phyloP scores from a whole-genome alignment of 2,329 filamentous ascomycete species.

The Ophiostoma triangulosporum region DNA sequence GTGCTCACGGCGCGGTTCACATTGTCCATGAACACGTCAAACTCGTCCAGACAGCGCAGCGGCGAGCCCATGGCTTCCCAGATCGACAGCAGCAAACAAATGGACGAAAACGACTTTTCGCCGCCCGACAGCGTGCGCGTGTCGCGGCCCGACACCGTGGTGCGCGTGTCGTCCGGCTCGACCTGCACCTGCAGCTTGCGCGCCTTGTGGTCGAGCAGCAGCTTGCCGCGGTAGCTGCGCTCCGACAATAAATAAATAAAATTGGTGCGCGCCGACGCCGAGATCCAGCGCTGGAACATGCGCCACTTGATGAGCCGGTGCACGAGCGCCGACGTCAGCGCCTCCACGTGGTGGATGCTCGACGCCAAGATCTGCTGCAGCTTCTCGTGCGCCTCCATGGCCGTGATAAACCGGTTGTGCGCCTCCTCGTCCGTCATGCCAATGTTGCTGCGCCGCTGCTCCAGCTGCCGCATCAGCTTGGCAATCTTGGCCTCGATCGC shows the following conservation, averaged over 20 bases:
- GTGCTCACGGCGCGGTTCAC: conserved; percentile 90
- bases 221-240: conserved; percentile 71
- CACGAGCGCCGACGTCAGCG: conserved; percentile 45
- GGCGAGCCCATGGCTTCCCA: conserved; percentile 99
- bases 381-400: conserved; percentile 26
- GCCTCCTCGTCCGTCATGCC: conserved; percentile 56
- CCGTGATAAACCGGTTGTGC: conserved; percentile 30
- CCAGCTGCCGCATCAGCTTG: conserved; percentile 44
- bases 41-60: conserved; percentile 89
- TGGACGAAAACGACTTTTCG: conserved; percentile 95
- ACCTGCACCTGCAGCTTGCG: conserved; percentile 67
- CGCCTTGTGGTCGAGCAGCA: conserved; percentile 64
- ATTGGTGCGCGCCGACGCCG: conserved; percentile 68
- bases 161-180: conserved; percentile 55
- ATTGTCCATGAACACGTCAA: conserved; percentile 98
- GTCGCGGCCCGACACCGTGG: conserved; percentile 57
- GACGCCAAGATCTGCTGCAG: conserved; percentile 31
- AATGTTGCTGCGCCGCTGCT: conserved; percentile 38
- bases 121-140: conserved; percentile 90
- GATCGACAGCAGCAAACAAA: conserved; percentile 79
- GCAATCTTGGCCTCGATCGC: conserved; percentile 42
- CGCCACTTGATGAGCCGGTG: conserved; percentile 65
- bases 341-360: conserved; percentile 26
- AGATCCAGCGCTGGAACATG: conserved; percentile 72
- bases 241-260: conserved; percentile 85